Conservation (phyloP, 257 asterid genomes). For the Salvia hispanica region DNA sequence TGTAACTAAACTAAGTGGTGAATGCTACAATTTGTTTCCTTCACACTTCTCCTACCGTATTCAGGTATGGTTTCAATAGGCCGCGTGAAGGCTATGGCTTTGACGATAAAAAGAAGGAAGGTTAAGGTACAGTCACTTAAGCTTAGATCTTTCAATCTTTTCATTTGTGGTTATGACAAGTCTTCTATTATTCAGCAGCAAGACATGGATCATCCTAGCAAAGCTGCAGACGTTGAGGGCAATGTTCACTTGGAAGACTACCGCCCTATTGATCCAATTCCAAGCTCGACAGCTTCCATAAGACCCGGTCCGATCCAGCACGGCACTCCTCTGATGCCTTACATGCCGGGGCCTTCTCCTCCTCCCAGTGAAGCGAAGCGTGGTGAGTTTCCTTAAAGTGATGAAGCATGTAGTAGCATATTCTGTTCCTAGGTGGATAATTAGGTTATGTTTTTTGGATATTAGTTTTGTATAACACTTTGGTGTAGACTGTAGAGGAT, state of each 20-base stretch:
- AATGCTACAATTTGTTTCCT: neutral
- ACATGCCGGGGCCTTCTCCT: slow-evolving; percentile 67
- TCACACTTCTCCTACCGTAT: neutral
- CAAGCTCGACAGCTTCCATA: slow-evolving; percentile 59
- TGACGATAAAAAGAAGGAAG: slow-evolving; percentile 43
- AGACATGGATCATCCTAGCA: neutral
- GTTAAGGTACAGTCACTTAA: slow-evolving; percentile 49
- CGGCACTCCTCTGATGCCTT: slow-evolving; percentile 73
- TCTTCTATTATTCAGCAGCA: slow-evolving; percentile 35
- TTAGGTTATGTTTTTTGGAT: neutral
- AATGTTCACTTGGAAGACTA: slow-evolving; percentile 52
- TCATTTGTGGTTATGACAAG: neutral
- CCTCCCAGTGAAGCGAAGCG: slow-evolving; percentile 42
- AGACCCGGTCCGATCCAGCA: slow-evolving; percentile 70
- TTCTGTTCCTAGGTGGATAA: neutral
- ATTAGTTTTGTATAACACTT: neutral
- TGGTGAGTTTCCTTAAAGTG: slow-evolving; percentile 21
- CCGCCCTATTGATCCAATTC: slow-evolving; percentile 70
- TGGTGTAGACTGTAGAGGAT: slow-evolving; percentile 11
- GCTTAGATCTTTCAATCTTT: neutral
- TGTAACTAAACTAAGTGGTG: neutral
- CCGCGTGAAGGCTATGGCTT: slow-evolving; percentile 29
- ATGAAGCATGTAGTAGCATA: neutral
- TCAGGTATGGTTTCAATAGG: slow-evolving; percentile 35
- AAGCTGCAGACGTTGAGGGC: slow-evolving; percentile 15